A percentile compares a stretch with the other conserved stretches of the same genome.
phyloP scores from a whole-genome alignment of 768 basidiomycete species.

The Scleroderma citrinum region DNA sequence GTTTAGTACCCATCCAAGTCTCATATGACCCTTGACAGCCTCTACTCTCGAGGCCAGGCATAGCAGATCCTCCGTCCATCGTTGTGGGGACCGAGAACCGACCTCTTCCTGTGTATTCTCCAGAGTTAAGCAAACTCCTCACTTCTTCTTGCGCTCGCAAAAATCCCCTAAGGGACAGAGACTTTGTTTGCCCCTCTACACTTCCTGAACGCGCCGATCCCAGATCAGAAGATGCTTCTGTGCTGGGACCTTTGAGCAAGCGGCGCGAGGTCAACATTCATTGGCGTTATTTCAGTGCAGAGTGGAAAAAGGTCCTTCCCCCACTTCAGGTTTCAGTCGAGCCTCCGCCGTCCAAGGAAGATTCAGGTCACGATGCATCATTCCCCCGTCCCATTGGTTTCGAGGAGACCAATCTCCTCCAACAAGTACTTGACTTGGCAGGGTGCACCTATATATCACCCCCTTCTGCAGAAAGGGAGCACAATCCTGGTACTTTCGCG shows the following conservation, averaged over 20 bases:
- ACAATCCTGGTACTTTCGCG: not conserved
- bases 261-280: slow-evolving; percentile 70
- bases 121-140: slow-evolving; percentile 58
- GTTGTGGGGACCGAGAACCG: slow-evolving; percentile 48
- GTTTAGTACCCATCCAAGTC: not conserved
- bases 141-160: slow-evolving; percentile 42
- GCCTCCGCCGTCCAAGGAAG: slow-evolving; percentile 5
- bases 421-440: slow-evolving; percentile 42
- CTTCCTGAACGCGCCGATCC: slow-evolving; percentile 55
- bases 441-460: slow-evolving; percentile 25
- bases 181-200: slow-evolving; percentile 45
- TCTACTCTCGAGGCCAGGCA: slow-evolving; percentile 42
- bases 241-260: slow-evolving; percentile 65
- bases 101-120: slow-evolving; percentile 60
- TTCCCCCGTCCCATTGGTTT: slow-evolving; percentile 34
- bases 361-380: slow-evolving; percentile 9
- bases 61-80: slow-evolving; percentile 39
- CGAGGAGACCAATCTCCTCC: slow-evolving; percentile 37
- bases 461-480: slow-evolving; percentile 28
- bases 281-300: slow-evolving; percentile 54
- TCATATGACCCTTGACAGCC: slow-evolving; percentile 37
- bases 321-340: slow-evolving; percentile 49
- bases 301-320: slow-evolving; percentile 50
- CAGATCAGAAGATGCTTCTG: slow-evolving; percentile 47
- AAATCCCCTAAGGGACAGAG: slow-evolving; percentile 36